A percentile compares a stretch with the other conserved stretches of the same genome.
These are phyloP conservation scores for Chrysopogon serrulatus DNA, from an alignment of 176 grass and related monocot species.

Conservation along the genomic window DNA sequence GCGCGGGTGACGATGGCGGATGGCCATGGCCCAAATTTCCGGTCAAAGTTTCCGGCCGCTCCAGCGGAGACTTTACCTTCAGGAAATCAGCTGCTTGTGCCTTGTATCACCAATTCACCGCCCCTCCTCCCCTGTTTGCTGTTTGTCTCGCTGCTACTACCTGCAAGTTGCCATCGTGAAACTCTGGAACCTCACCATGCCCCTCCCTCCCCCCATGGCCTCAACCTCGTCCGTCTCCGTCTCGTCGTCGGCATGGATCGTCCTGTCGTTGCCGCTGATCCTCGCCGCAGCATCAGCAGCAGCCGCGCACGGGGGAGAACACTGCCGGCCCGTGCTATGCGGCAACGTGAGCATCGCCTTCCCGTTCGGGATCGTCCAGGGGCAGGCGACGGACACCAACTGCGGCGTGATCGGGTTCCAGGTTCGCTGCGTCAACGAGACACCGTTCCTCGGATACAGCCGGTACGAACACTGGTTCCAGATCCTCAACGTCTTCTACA, in stretches of 20 bases:
- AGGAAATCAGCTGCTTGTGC: not conserved
- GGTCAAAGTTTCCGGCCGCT: not conserved
- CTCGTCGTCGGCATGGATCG: not conserved
- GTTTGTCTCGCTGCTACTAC: too few species aligned
- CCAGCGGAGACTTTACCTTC: not conserved
- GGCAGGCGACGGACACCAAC: not conserved
- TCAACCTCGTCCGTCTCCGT: not conserved
- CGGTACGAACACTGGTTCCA: rapidly evolving
- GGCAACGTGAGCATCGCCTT: not conserved
- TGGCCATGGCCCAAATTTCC: not conserved
- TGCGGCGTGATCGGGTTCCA: not conserved
- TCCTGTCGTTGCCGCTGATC: not conserved
- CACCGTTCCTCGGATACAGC: not conserved
- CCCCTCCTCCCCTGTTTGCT: too few species aligned
- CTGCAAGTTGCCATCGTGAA: too few species aligned
- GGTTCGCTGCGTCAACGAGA: not conserved
- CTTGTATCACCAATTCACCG: not conserved
- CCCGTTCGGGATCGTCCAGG: not conserved
- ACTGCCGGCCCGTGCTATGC: not conserved
- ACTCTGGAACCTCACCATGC: not conserved
- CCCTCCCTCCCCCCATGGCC: not conserved
- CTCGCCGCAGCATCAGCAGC: not conserved
- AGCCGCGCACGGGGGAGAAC: not conserved
- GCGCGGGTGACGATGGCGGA: not conserved
- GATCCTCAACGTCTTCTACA: conserved; percentile 22